phyloP scores from a whole-genome alignment of 345 rosid species.

The Lepidium aucheri region DNA sequence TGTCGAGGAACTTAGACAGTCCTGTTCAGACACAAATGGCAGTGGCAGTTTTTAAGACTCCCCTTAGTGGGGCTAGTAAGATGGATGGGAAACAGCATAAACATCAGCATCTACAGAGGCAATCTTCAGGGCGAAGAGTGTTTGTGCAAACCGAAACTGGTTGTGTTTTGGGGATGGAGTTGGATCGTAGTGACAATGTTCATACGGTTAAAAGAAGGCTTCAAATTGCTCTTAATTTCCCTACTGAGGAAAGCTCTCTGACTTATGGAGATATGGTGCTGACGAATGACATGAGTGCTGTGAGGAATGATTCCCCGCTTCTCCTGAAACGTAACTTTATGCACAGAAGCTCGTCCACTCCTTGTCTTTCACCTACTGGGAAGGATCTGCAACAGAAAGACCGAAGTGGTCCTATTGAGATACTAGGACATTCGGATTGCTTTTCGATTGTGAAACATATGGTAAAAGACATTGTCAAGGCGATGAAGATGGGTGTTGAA shows the following conservation, averaged over 20 bases:
- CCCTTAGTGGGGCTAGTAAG: slow-evolving; percentile 45
- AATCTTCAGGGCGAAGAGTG: slow-evolving; percentile 70
- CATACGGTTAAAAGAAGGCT: slow-evolving; percentile 91
- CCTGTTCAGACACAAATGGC: slow-evolving; percentile 99
- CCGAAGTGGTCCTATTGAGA: slow-evolving; percentile 80
- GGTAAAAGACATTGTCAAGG: slow-evolving; percentile 73
- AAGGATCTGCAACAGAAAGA: slow-evolving; percentile 75
- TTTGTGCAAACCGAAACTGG: slow-evolving; percentile 97
- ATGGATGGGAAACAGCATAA: slow-evolving; percentile 51
- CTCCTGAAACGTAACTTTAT: slow-evolving; percentile 67
- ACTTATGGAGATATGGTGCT: slow-evolving; percentile 82
- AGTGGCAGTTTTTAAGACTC: slow-evolving; percentile 67
- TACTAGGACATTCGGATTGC: slow-evolving; percentile 57
- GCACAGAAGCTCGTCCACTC: slow-evolving; percentile 96
- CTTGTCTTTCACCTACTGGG: slow-evolving; percentile 92
- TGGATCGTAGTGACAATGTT: slow-evolving; percentile 88
- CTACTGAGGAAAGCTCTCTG: slow-evolving; percentile 72
- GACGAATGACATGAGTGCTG: slow-evolving; percentile 83
- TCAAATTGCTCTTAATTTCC: slow-evolving; percentile 80
- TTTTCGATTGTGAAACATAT: slow-evolving; percentile 38
- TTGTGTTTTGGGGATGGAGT: slow-evolving; percentile 96
- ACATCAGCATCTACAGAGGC: slow-evolving; percentile 28
- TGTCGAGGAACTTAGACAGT: slow-evolving; percentile 85
- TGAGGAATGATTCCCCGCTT: slow-evolving; percentile 81
- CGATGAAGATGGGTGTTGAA: slow-evolving; percentile 78